Evolutionary conservation across 2,329 filamentous ascomycete genomes (phyloP).

Genomic region (Cephalotrichum gorgonifer): DNA sequence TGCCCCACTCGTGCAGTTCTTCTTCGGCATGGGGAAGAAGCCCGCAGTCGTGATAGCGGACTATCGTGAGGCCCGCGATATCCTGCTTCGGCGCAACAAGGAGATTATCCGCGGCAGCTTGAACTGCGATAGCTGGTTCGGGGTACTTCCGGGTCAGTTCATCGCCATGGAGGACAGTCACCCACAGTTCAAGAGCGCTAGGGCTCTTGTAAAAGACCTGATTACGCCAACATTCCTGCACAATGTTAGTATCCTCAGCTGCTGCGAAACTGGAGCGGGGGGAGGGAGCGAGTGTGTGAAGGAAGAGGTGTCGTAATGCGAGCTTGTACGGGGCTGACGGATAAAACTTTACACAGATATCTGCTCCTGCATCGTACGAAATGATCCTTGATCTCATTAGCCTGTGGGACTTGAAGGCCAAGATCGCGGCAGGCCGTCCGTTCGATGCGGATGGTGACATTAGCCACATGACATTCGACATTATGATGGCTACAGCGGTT

Average conservation of each 20-base stretch:
- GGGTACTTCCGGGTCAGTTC: slow-evolving; percentile 21
- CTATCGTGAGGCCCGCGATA: no score
- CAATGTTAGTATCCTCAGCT: neutral
- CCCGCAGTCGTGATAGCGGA: no score
- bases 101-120: no score
- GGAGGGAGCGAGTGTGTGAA: no score
- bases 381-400: slow-evolving; percentile 18
- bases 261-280: no score
- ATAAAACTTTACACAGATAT: slow-evolving; percentile 15
- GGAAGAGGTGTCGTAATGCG: no score
- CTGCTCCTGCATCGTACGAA: slow-evolving; percentile 22
- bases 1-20: no score
- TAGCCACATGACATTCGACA: slow-evolving; percentile 20
- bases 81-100: no score
- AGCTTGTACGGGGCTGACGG: no score
- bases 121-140: no score
- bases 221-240: slow-evolving; percentile 25
- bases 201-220: slow-evolving; percentile 22
- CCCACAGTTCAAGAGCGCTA: slow-evolving; percentile 20
- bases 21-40: no score
- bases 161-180: slow-evolving; percentile 21
- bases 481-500: slow-evolving; percentile 23
- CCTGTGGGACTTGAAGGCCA: slow-evolving; percentile 22
- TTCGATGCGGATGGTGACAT: slow-evolving; percentile 22
- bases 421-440: slow-evolving; percentile 15